These are phyloP conservation scores for Lactuca saligna DNA, from an alignment of 129 eudicot genomes.

Conservation along the genomic window DNA sequence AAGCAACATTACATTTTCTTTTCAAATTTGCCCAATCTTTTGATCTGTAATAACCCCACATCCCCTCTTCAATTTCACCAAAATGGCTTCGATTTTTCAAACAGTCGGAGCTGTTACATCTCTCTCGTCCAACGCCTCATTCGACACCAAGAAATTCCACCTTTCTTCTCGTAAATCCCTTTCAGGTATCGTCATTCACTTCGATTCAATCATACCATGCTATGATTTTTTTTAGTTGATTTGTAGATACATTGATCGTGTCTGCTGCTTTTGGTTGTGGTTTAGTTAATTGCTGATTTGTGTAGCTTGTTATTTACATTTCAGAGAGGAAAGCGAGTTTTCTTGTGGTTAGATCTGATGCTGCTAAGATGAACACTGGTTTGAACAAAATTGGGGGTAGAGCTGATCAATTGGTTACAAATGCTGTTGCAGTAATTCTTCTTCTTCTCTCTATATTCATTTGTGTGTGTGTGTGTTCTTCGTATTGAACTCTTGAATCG, in stretches of 20 bases:
- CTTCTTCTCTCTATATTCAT: not conserved
- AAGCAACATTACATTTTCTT: constrained; percentile 10
- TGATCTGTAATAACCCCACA: not conserved
- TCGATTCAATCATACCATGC: not conserved
- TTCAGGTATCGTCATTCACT: constrained; percentile 21
- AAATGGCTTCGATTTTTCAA: constrained; percentile 55
- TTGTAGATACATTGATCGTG: not conserved
- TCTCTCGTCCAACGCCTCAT: constrained; percentile 23
- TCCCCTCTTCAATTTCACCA: not conserved
- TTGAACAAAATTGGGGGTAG: constrained; percentile 26
- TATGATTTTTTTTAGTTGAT: not conserved
- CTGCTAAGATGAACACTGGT: constrained; percentile 33
- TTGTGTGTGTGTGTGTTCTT: not conserved
- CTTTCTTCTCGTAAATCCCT: constrained; percentile 27
- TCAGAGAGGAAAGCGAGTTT: constrained; percentile 50
- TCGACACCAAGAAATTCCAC: constrained; percentile 28
- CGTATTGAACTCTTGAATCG: constrained; percentile 6
- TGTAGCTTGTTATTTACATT: constrained; percentile 1
- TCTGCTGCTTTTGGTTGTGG: not conserved
- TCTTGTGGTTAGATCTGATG: constrained; percentile 45
- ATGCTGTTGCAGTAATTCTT: constrained; percentile 72
- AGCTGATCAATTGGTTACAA: constrained; percentile 45
- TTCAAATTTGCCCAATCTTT: not conserved
- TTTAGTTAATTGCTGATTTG: constrained; percentile 12
- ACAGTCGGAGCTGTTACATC: constrained; percentile 37